Evolutionary conservation across 305 asterid genomes (phyloP).

Genomic region (Fraxinus sp.): DNA sequence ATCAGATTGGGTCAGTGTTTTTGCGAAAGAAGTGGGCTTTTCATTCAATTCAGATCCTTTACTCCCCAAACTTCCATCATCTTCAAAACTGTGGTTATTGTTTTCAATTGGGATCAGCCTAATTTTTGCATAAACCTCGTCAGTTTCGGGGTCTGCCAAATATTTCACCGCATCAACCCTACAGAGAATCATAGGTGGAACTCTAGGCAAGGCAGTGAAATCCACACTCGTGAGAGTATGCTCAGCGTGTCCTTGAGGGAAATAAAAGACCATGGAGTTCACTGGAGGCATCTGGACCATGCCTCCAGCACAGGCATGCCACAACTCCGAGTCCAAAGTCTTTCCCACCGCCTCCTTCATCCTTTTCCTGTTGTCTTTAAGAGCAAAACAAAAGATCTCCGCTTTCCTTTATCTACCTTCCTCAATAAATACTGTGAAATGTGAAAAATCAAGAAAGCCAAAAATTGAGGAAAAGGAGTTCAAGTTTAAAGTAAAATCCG

Average conservation of each 20-base stretch:
- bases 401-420: background rate
- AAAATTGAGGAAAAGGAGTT: background rate
- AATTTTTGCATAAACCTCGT: slow-evolving; percentile 59
- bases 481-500: background rate
- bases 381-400: background rate
- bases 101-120: slow-evolving; percentile 51
- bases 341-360: slow-evolving; percentile 51
- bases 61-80: slow-evolving; percentile 26
- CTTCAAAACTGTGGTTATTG: slow-evolving; percentile 35
- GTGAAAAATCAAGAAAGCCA: slow-evolving; percentile 12
- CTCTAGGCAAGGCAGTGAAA: slow-evolving; percentile 59
- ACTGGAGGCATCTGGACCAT: background rate
- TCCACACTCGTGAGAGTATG: slow-evolving; percentile 67
- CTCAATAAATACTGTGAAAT: slow-evolving; percentile 32
- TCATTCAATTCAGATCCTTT: slow-evolving; percentile 37
- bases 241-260: slow-evolving; percentile 83
- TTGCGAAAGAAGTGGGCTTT: slow-evolving; percentile 51
- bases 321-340: slow-evolving; percentile 48
- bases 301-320: background rate
- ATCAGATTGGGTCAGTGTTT: slow-evolving; percentile 66
- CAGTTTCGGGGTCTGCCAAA: slow-evolving; percentile 67
- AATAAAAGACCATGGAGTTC: slow-evolving; percentile 26
- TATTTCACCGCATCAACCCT: slow-evolving; percentile 61
- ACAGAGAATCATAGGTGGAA: slow-evolving; percentile 70
- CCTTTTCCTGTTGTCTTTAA: slow-evolving; percentile 3